Base-by-base conservation (phyloP, 208 protist species). In the Acanthamoeba divionensis region DNA sequence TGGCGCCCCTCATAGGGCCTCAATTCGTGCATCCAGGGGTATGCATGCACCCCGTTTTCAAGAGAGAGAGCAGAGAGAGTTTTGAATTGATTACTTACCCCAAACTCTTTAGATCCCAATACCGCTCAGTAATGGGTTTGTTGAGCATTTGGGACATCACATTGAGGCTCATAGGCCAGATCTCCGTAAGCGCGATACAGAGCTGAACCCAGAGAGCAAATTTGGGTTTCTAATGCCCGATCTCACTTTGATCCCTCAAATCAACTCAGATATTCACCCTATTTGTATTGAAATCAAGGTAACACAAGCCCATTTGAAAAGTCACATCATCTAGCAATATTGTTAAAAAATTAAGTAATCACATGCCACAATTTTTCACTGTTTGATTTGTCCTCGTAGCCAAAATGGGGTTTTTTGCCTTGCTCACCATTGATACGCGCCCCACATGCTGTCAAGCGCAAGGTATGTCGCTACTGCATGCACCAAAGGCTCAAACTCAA, bases 211-310 rank as follows among this genome's bases (percentile, higher is more conserved):
- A 38, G 57, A 65, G 36, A 88, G 55, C 50, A 88, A 65, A 15
- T 88, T 69, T 50, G 79, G 57, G 0, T 88, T 88, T 45, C 52
- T 88, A 24, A 65, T 88, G 52, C 79, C 79, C 31, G 79, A 88
- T n/a, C 31, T 88, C 13, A 71, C 79, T 26, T 31, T 88, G 31
- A 41, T 88, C 50, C 7, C 67, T n/a, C n/a, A 1, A 8, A 31
- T 3, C 66, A 5, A 26, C 66, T 12, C 26, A 26, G 36, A 8
- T 24, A 6, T 48, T 13, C 69, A 54, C 50, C 18, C 38, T 60
- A 88, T 88, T 9, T 88, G 79, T 38, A 26, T 88, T 38, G 79
- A 88, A 69, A 88, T 88, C 57, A 88, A 88, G 79, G 79, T 88
- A 15, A 21, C 36, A 4, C 0, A n/a, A 18, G 31, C 66, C 8